phyloP scores from a whole-genome alignment of 495 filamentous ascomycete genomes.

The Penicillium parvum region DNA sequence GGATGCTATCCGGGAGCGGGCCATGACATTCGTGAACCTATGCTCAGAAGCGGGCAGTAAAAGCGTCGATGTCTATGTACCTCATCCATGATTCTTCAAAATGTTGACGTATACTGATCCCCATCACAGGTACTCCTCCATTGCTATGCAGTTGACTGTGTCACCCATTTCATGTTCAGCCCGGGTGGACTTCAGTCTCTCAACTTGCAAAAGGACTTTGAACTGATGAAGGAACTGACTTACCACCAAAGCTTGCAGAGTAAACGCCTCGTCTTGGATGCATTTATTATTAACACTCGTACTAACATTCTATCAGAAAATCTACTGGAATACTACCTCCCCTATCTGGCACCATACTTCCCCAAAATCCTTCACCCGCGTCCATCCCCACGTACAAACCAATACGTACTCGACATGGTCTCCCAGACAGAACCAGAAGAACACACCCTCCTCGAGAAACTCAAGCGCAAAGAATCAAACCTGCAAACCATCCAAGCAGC shows the following conservation, averaged over 20 bases:
- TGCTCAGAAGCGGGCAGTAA: slow-evolving; percentile 36
- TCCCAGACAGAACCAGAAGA: slow-evolving; percentile 19
- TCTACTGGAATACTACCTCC: slow-evolving; percentile 29
- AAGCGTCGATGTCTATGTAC: slow-evolving; percentile 56
- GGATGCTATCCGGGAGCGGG: slow-evolving; percentile 50
- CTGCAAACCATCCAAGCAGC: slow-evolving; percentile 28
- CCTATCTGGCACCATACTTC: slow-evolving; percentile 22
- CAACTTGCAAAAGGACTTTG: slow-evolving; percentile 42
- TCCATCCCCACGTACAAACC: slow-evolving; percentile 27
- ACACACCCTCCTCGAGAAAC: slow-evolving; percentile 31
- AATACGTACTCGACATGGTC: slow-evolving; percentile 26
- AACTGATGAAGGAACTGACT: slow-evolving; percentile 61
- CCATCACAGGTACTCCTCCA: slow-evolving; percentile 40
- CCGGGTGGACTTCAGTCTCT: slow-evolving; percentile 57
- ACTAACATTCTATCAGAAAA: slow-evolving; percentile 31
- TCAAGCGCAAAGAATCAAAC: slow-evolving; percentile 26
- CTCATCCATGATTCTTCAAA: slow-evolving; percentile 5
- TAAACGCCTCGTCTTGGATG: slow-evolving; percentile 21
- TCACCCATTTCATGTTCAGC: slow-evolving; percentile 61
- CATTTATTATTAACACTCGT: slow-evolving; percentile 9
- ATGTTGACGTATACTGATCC: neutral
- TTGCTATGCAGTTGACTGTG: slow-evolving; percentile 62
- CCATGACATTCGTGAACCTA: slow-evolving; percentile 45
- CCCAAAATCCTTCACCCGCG: slow-evolving; percentile 25
- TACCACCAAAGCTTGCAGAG: slow-evolving; percentile 62